These are phyloP conservation scores for Lichtheimia corymbifera DNA, from an alignment of 371 early-diverging fungal species.

Conservation along the genomic window DNA sequence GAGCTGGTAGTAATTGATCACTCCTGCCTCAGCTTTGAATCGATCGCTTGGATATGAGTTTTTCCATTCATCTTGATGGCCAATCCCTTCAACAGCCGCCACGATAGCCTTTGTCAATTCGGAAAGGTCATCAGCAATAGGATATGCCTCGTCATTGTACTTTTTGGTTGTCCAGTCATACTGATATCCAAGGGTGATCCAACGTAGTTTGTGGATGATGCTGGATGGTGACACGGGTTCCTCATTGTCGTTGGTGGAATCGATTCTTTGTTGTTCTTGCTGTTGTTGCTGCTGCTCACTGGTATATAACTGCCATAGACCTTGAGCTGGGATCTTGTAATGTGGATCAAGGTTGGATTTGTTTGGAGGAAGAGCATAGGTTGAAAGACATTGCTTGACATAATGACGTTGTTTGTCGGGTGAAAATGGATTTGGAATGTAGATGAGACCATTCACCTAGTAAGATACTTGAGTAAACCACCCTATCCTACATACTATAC, in stretches of 20 bases:
- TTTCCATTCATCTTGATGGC: constrained; percentile 20
- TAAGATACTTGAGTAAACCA: neutral
- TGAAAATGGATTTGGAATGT: constrained; percentile 77
- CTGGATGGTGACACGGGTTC: constrained; percentile 40
- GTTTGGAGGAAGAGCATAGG: constrained; percentile 75
- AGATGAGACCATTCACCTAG: constrained; percentile 53
- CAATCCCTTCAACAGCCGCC: constrained; percentile 50
- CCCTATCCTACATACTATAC: neutral
- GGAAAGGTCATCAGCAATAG: constrained; percentile 53
- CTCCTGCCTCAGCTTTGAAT: constrained; percentile 88
- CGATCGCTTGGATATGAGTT: constrained; percentile 50
- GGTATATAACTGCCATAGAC: constrained; percentile 70
- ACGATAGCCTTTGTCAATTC: constrained; percentile 56
- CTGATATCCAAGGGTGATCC: constrained; percentile 90
- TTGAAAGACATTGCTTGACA: constrained; percentile 63
- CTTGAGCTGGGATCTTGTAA: constrained; percentile 64
- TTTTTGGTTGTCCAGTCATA: constrained; percentile 91
- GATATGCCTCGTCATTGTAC: constrained; percentile 59
- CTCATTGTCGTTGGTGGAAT: neutral
- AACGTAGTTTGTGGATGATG: constrained; percentile 70
- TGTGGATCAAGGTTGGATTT: constrained; percentile 84
- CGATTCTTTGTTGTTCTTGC: constrained; percentile 2
- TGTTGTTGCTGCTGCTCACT: constrained; percentile 20
- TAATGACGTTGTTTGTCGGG: constrained; percentile 64
- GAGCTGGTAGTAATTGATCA: constrained; percentile 91